A percentile compares a stretch with the other conserved stretches of the same genome.
Conservation (phyloP, 2,329 filamentous ascomycete species). For the Ophiostoma pallidulum region DNA sequence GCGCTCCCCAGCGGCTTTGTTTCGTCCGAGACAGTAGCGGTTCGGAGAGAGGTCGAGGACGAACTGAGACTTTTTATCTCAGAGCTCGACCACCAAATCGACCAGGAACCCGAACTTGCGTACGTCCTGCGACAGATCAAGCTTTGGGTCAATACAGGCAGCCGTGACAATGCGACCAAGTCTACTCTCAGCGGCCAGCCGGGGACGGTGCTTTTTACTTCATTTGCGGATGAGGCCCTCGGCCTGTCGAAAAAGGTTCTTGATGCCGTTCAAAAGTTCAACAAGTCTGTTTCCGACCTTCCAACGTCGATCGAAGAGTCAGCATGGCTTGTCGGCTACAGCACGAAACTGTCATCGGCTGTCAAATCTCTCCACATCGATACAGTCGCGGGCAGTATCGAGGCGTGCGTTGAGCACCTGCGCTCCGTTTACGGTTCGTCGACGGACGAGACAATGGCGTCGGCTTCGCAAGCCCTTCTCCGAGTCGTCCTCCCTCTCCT, state of each 20-base stretch:
- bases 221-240: slow-evolving; percentile 50
- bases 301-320: slow-evolving; percentile 51
- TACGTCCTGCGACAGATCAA: slow-evolving; percentile 59
- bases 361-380: slow-evolving; percentile 50
- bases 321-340: slow-evolving; percentile 52
- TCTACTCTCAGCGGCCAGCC: neutral
- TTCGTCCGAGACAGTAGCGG: slow-evolving; percentile 27
- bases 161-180: neutral
- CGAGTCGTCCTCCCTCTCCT: slow-evolving; percentile 60
- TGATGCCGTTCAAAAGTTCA: slow-evolving; percentile 66
- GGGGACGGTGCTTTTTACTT: slow-evolving; percentile 21
- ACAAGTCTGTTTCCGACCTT: slow-evolving; percentile 43
- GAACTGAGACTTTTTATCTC: slow-evolving; percentile 29
- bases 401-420: slow-evolving; percentile 29
- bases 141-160: slow-evolving; percentile 46
- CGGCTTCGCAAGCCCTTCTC: slow-evolving; percentile 35
- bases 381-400: slow-evolving; percentile 39
- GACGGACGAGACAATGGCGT: slow-evolving; percentile 18
- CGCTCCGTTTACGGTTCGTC: slow-evolving; percentile 12
- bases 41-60: slow-evolving; percentile 27
- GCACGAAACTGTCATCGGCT: slow-evolving; percentile 41
- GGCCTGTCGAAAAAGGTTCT: slow-evolving; percentile 65
- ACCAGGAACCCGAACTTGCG: slow-evolving; percentile 45
- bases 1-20: slow-evolving; percentile 43
- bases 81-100: slow-evolving; percentile 35